Conservation (phyloP, 768 basidiomycete genomes). For the Agaricus blazei region DNA sequence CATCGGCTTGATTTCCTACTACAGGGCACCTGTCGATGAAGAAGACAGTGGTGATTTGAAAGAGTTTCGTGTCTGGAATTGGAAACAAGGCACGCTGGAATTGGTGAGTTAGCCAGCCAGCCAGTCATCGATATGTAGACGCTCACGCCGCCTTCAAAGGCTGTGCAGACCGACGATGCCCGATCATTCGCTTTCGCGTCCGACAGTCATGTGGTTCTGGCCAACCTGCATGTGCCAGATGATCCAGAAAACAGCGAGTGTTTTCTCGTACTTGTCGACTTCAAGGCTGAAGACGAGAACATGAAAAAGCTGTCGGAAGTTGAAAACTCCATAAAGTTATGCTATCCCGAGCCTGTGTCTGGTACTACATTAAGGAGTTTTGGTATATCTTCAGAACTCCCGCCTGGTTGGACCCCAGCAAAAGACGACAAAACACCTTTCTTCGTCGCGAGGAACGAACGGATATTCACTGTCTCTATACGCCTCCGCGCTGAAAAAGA, state of each 20-base stretch:
- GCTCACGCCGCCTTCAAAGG: constrained; percentile 15
- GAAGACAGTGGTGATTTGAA: constrained; percentile 15
- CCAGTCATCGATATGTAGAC: background rate
- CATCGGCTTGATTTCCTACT: constrained; percentile 42
- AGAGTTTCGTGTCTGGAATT: constrained; percentile 60
- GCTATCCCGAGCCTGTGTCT: constrained; percentile 31
- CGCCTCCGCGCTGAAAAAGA: constrained; percentile 24
- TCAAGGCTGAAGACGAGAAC: constrained; percentile 25
- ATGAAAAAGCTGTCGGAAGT: constrained; percentile 23
- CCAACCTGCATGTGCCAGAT: constrained; percentile 18
- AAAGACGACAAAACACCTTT: constrained; percentile 38
- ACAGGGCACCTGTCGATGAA: constrained; percentile 23
- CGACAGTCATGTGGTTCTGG: constrained; percentile 33
- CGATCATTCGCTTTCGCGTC: constrained; percentile 39
- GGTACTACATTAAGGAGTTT: constrained; percentile 26
- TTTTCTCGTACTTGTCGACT: constrained; percentile 32
- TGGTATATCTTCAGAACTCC: constrained; percentile 49
- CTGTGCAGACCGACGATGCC: constrained; percentile 27
- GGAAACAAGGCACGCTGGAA: constrained; percentile 50
- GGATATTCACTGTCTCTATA: constrained; percentile 44
- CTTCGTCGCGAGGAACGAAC: constrained; percentile 31
- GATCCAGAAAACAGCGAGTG: constrained; percentile 14
- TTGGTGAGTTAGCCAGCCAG: constrained; percentile 33
- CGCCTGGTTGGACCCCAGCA: constrained; percentile 38
- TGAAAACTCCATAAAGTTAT: constrained; percentile 32